phyloP scores from a whole-genome alignment of 257 asterid species.

The Solanum peruvianum region DNA sequence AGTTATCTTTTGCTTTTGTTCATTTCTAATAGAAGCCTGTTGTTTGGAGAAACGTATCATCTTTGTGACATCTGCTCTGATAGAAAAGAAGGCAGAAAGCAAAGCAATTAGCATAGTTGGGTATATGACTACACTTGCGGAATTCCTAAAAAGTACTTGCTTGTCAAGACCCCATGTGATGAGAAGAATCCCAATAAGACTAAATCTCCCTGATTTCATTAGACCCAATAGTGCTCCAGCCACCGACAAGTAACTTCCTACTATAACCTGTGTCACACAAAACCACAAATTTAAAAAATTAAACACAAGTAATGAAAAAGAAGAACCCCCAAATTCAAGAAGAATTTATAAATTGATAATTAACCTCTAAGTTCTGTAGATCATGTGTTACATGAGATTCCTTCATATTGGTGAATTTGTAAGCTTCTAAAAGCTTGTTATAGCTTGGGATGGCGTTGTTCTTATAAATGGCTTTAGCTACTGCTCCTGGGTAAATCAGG shows the following conservation, averaged over 20 bases:
- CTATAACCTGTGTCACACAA: constrained; percentile 29
- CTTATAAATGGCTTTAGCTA: constrained; percentile 18
- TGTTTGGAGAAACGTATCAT: constrained; percentile 11
- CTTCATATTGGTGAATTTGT: constrained; percentile 13
- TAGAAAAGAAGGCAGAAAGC: constrained; percentile 30
- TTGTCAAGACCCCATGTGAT: constrained; percentile 40
- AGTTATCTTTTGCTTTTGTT: constrained; percentile 10
- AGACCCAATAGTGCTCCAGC: constrained; percentile 53
- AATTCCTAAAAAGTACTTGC: constrained; percentile 10
- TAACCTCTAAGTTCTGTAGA: constrained; percentile 58
- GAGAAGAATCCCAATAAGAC: constrained; percentile 35
- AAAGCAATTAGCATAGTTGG: constrained; percentile 38
- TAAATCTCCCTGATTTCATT: constrained; percentile 31
- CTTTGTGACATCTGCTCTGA: constrained; percentile 45
- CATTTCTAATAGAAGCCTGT: background rate
- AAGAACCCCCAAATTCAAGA: background rate
- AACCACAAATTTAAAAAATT: background rate
- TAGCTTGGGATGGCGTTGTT: constrained; percentile 24
- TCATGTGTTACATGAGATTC: constrained; percentile 9
- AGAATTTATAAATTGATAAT: background rate
- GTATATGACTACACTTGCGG: constrained; percentile 9
- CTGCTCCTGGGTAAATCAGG: constrained; percentile 54
- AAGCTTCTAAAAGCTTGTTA: constrained; percentile 14
- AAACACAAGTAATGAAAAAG: background rate
- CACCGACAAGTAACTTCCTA: constrained; percentile 52